Evolutionary conservation across 2,329 filamentous ascomycete species (phyloP), one percentile per base, ranked within the genome.

Genomic region (Epichloe sibirici): DNA sequence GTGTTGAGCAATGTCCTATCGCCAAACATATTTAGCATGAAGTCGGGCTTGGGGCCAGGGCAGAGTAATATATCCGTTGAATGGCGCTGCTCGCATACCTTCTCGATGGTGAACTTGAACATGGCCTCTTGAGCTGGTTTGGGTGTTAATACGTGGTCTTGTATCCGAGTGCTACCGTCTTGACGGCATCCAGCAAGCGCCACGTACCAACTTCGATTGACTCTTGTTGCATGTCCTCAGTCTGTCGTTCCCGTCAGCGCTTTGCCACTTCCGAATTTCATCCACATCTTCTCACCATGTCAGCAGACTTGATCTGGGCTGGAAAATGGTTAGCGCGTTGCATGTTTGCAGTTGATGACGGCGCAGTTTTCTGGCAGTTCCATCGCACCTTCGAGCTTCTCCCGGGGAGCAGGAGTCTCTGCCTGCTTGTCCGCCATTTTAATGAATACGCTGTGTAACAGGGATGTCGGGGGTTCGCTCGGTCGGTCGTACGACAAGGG

Each of bases 241-340:
- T 91, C 93, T 97, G 66, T 61, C 23, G 45, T 28, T 34, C 59
- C 58, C 60, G 53, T 72, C 59, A 70, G 68, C 58, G 31, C 15
- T 42, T 25, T 25, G 38, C 34, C 37, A 13, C n/a, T 4, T 15
- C 48, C 35, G 11, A 15, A 25, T 23, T 40, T 21, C 4, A 21
- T 28, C 12, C 50, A 28, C 17, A 17, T 31, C 28, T n/a, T 53
- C 55, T 51, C 78, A 97, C 93, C 93, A 98, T 98, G 68, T 98
- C 93, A 55, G 89, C 91, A 62, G 90, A 95, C 77, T 98, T 98
- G 72, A 98, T 85, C 74, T 95, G 90, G 57, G 89, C 93, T 98
- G 65, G 59, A 63, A 47, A 37, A 23, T 35, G 7, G 55, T 59
- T 55, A 59, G 56, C 51, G 43, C 37, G 38, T 38, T 44, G 15